Conservation (phyloP, 352 stramenopile species). For the Phytophthora meadii region DNA sequence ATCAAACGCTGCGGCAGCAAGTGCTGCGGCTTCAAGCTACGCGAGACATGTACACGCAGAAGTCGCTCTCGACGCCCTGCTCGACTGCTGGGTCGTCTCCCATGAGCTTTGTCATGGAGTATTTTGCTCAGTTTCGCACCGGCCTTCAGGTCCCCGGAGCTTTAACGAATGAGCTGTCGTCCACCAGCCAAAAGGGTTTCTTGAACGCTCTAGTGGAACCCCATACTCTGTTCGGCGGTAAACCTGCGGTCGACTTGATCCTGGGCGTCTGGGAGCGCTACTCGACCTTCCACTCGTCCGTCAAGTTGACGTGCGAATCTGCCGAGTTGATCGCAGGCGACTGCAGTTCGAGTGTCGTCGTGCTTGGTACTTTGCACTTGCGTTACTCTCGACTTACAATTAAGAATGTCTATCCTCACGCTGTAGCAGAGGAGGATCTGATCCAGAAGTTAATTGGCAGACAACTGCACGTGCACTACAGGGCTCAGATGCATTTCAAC, state of each 20-base stretch:
- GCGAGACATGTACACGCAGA: conserved; percentile 27
- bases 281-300: conserved; percentile 35
- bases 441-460: conserved; percentile 56
- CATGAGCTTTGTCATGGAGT: conserved; percentile 43
- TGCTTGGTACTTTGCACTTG: conserved; percentile 44
- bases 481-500: conserved; percentile 53
- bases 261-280: conserved; percentile 38
- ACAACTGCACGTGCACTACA: conserved; percentile 50
- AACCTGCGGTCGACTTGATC: conserved; percentile 30
- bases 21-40: conserved; percentile 32
- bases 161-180: conserved; percentile 1
- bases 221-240: conserved; percentile 25
- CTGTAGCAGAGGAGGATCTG: conserved; percentile 40
- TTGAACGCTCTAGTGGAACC: conserved; percentile 36
- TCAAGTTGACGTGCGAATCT: conserved; percentile 38
- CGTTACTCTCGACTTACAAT: conserved; percentile 57
- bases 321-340: conserved; percentile 32
- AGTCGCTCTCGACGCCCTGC: conserved; percentile 17
- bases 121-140: conserved; percentile 47
- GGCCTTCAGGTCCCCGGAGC: conserved; percentile 24
- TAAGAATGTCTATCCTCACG: conserved; percentile 55
- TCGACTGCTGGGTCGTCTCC: conserved; percentile 20
- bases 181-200: conserved; percentile 33
- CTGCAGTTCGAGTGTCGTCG: conserved; percentile 31
- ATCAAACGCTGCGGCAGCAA: conserved; percentile 27